These are phyloP conservation scores for Austroboletus novae-zelandiae DNA, from an alignment of 1,284 basidiomycete species.

Conservation along the genomic window DNA sequence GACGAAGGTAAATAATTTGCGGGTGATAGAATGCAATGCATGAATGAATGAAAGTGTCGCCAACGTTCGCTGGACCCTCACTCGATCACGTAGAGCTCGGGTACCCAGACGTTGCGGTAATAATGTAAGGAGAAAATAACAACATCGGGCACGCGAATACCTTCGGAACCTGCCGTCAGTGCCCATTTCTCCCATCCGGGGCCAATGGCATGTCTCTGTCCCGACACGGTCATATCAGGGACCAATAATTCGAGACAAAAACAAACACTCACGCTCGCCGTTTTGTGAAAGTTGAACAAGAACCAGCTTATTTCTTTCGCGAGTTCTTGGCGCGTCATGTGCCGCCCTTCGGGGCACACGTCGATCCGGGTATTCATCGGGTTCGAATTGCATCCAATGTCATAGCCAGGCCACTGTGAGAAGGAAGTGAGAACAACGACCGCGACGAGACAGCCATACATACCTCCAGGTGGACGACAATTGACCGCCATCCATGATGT, in stretches of 20 bases:
- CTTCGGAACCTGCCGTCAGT: constrained; percentile 14
- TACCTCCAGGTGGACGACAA: constrained; percentile 22
- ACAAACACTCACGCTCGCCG: constrained; percentile 13
- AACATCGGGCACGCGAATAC: constrained; percentile 19
- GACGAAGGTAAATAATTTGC: too few relatives aligned
- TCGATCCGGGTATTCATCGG: constrained; percentile 17
- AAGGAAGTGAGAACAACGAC: not conserved
- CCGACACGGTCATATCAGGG: not conserved
- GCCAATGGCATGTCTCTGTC: constrained; percentile 13
- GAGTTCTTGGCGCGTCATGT: constrained; percentile 22
- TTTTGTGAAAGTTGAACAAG: constrained; percentile 10
- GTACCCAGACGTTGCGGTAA: constrained; percentile 27
- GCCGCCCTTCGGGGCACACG: constrained; percentile 1
- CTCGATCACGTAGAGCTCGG: constrained; percentile 31
- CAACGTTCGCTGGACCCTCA: constrained; percentile 9
- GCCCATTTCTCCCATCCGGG: constrained; percentile 22
- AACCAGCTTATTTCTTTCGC: constrained; percentile 17
- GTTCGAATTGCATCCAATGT: not conserved
- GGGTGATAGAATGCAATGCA: too few relatives aligned
- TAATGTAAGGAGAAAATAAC: constrained; percentile 29
- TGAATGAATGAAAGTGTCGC: too few relatives aligned
- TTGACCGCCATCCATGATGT: constrained; percentile 22
- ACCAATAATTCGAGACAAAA: not conserved
- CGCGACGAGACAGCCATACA: not conserved
- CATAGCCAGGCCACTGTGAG: constrained; percentile 30